These are phyloP conservation scores for Serendipita sp. DNA, from an alignment of 768 basidiomycete species.

Conservation along the genomic window DNA sequence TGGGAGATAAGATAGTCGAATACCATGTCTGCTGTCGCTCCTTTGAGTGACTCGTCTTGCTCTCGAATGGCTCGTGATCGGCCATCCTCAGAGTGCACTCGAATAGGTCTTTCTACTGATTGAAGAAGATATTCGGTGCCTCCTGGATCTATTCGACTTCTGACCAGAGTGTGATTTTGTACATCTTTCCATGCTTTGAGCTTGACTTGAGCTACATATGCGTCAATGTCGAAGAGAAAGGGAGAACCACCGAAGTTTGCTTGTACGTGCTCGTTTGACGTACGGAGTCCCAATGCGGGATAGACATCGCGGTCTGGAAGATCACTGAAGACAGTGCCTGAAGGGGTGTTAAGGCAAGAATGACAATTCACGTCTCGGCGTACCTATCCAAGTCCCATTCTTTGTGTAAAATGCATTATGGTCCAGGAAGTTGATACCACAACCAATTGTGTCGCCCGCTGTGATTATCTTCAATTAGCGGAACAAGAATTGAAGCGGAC, in stretches of 20 bases:
- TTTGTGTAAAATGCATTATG: constrained; percentile 27
- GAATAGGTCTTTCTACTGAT: neutral
- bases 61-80: constrained; percentile 15
- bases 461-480: constrained; percentile 11
- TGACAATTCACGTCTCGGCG: neutral
- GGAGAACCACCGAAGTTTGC: constrained; percentile 80
- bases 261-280: constrained; percentile 57
- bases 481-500: constrained; percentile 18
- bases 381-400: constrained; percentile 43
- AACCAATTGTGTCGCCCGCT: constrained; percentile 84
- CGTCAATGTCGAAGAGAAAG: constrained; percentile 85
- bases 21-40: constrained; percentile 56
- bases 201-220: constrained; percentile 59
- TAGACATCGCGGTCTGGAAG: constrained; percentile 52
- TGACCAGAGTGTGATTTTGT: constrained; percentile 20
- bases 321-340: constrained; percentile 57
- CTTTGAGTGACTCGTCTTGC: constrained; percentile 38
- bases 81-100: neutral
- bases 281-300: constrained; percentile 80
- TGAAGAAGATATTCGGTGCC: neutral
- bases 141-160: neutral
- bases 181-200: constrained; percentile 53
- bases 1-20: constrained; percentile 70
- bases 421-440: constrained; percentile 73
- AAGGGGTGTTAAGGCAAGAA: constrained; percentile 7